A percentile compares a stretch with the other conserved stretches of the same genome.
phyloP scores from a whole-genome alignment of 306 rosid genomes.

The Quercus bicolor region DNA sequence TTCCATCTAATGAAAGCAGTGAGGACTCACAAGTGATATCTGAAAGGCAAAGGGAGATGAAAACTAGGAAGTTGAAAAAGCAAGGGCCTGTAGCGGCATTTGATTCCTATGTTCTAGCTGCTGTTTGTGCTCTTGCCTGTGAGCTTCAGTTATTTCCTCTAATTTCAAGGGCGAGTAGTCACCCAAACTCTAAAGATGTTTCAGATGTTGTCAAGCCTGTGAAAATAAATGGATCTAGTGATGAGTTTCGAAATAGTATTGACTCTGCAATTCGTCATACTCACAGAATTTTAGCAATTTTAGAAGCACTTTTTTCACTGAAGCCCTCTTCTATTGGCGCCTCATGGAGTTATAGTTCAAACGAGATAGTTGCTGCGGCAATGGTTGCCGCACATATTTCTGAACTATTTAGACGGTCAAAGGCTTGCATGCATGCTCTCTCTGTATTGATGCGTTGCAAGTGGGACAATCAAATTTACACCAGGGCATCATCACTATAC shows the following conservation, averaged over 20 bases:
- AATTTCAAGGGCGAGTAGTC: constrained; percentile 50
- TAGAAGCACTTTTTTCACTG: constrained; percentile 86
- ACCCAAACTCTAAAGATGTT: constrained; percentile 38
- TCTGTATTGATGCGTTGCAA: constrained; percentile 86
- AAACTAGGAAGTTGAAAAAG: constrained; percentile 53
- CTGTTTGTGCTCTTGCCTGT: constrained; percentile 93
- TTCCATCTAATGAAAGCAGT: constrained; percentile 42
- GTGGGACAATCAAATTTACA: constrained; percentile 82
- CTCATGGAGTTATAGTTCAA: constrained; percentile 96
- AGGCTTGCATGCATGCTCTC: constrained; percentile 97
- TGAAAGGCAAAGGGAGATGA: constrained; percentile 48
- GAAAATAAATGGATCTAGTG: constrained; percentile 57
- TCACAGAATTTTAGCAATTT: constrained; percentile 79
- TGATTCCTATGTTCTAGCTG: constrained; percentile 96
- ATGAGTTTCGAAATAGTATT: constrained; percentile 53
- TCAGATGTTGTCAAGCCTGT: constrained; percentile 47
- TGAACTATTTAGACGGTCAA: constrained; percentile 84
- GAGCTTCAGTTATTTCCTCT: constrained; percentile 93
- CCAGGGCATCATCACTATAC: constrained; percentile 86
- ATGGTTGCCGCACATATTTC: constrained; percentile 99
- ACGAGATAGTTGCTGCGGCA: constrained; percentile 99
- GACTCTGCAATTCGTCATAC: constrained; percentile 85
- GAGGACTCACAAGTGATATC: constrained; percentile 52
- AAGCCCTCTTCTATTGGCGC: constrained; percentile 97
- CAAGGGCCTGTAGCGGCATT: constrained; percentile 95